Base-by-base conservation (phyloP, 805 yeast genomes). In the Crinitomyces ghanaensis region DNA sequence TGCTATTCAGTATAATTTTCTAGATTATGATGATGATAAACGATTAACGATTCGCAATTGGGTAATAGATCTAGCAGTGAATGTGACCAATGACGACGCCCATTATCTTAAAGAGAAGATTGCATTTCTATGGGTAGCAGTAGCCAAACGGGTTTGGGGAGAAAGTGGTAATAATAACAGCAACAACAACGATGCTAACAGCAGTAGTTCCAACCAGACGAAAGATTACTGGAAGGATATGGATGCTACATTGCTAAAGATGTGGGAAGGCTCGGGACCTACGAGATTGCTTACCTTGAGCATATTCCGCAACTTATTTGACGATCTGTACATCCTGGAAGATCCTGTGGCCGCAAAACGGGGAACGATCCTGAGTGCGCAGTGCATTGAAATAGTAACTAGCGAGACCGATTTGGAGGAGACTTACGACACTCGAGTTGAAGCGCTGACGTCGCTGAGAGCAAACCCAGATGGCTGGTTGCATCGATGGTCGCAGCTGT, bases 81-180 rank as follows among this genome's bases (percentile, higher is more conserved):
- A 72, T 31, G 70, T 78, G 1, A 50, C 64, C 4, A 59, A 59
- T n/a, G 54, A 59, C 16, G 96, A 88, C 53, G 95, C 97, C 5
- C 88, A 84, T 54, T 93, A 77, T 48, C 65, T 91, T 36, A 82
- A 77, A 49, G 97, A 86, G 51, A 91, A 91, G 56, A 51, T 86
- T 26, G 93, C 96, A 9, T 78, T 72, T 42, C 58, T 91, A 17
- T 86, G 97, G 96, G 95, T 82, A 1, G 77, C 81, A 26, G 63
- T 91, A 5, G 93, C 95, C 7, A 91, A 91, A 50, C 67, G 94
- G 37, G 68, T 75, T 19, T 91, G 98, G 98, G 95, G 96, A 12
- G 63, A 71, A 6, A 26, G 28, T 26, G 30, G 20, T 17, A 8
- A 7, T 15, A 19, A 16, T 17, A 26, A 29, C 16, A 22, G 26